phyloP scores from a whole-genome alignment of 2,329 filamentous ascomycete species.

The Alternaria angustiovoidea region DNA sequence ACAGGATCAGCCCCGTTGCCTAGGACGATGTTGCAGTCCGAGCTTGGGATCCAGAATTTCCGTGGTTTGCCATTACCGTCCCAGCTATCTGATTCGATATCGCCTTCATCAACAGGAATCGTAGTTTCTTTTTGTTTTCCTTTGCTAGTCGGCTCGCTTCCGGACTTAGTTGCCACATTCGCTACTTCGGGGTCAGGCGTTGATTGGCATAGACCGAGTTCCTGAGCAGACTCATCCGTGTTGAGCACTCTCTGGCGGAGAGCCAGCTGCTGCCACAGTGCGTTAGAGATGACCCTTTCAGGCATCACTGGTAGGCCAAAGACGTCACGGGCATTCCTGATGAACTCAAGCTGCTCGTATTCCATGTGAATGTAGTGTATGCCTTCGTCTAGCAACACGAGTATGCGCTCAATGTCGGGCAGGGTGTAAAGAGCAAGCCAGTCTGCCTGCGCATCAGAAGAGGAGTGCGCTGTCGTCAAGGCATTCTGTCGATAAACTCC shows the following conservation, averaged over 20 bases:
- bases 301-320: conserved; percentile 64
- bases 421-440: conserved; percentile 63
- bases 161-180: conserved; percentile 24
- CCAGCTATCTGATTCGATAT: conserved; percentile 61
- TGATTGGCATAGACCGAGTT: conserved; percentile 60
- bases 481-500: conserved; percentile 59
- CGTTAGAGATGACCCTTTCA: conserved; percentile 63
- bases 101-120: conserved; percentile 32
- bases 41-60: conserved; percentile 66
- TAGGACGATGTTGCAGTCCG: conserved; percentile 65
- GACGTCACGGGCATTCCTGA: conserved; percentile 60
- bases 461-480: conserved; percentile 45
- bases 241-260: conserved; percentile 64
- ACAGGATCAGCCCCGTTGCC: conserved; percentile 63
- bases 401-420: conserved; percentile 63
- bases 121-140: conserved; percentile 54
- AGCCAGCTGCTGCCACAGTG: conserved; percentile 66
- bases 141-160: conserved; percentile 45
- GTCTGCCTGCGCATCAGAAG: conserved; percentile 56
- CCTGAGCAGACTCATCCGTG: conserved; percentile 59
- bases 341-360: conserved; percentile 66
- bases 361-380: conserved; percentile 68
- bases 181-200: conserved; percentile 48
- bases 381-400: conserved; percentile 65
- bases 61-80: conserved; percentile 62